Percentiles rank a stretch among this genome's conserved stretches.
Evolutionary conservation across 2,329 filamentous ascomycete species (phyloP).

Genomic region (Aspergillus versicolor): DNA sequence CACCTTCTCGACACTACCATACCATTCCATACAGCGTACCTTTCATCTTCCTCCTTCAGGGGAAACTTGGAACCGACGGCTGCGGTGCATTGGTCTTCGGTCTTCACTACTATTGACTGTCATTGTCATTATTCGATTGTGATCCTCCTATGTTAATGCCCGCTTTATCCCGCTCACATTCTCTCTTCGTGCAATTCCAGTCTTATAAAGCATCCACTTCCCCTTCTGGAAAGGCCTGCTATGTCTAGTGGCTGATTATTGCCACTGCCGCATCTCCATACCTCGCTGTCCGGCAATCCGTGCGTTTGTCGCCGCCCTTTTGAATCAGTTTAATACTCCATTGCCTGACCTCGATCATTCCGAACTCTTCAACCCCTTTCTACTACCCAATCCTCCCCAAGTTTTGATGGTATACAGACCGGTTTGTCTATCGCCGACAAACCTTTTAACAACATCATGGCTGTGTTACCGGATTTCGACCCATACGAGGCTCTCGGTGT

Average conservation of each 20-base stretch:
- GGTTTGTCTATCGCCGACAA: slow-evolving; percentile 16
- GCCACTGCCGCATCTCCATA: slow-evolving; percentile 16
- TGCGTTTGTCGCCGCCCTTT: slow-evolving; percentile 11
- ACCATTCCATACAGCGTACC: not conserved
- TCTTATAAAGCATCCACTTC: slow-evolving; percentile 1
- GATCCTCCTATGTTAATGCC: not conserved
- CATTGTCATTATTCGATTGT: slow-evolving; percentile 1
- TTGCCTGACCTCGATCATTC: not conserved
- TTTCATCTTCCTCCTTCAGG: not conserved
- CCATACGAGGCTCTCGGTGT: slow-evolving; percentile 79
- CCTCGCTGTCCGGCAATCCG: slow-evolving; percentile 8
- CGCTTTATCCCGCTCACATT: not conserved
- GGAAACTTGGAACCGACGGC: not conserved
- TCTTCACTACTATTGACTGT: not conserved
- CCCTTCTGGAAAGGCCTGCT: slow-evolving; percentile 12
- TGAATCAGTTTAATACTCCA: slow-evolving; percentile 12
- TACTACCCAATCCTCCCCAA: not conserved
- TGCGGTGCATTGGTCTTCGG: not conserved
- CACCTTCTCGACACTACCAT: not conserved
- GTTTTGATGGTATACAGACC: slow-evolving; percentile 16
- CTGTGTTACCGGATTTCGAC: slow-evolving; percentile 53
- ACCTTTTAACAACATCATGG: slow-evolving; percentile 23
- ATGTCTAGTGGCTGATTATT: slow-evolving; percentile 17
- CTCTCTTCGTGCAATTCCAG: slow-evolving; percentile 18
- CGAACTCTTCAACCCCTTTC: not conserved